Conservation (phyloP, 164 flowering plant species). For the Umbellularia californica region DNA sequence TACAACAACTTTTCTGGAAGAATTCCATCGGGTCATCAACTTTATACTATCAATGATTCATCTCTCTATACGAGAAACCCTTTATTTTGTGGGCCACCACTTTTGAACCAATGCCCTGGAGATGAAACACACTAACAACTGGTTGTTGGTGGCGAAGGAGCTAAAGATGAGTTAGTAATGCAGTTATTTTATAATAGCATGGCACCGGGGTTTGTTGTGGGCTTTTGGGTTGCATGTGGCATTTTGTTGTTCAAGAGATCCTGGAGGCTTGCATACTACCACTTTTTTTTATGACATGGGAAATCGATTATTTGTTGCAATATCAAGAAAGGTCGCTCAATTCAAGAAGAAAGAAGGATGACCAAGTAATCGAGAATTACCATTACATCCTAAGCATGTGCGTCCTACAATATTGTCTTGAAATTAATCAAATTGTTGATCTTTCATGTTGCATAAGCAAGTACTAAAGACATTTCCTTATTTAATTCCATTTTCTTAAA, state of each 20-base stretch:
- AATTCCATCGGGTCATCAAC: not conserved
- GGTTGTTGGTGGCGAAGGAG: not conserved
- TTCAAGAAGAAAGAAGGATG: not conserved
- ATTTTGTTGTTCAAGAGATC: constrained; percentile 5
- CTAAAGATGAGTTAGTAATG: not conserved
- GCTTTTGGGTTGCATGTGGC: constrained; percentile 7
- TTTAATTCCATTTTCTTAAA: too few species aligned
- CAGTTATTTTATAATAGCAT: constrained; percentile 1
- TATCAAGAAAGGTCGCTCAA: not conserved
- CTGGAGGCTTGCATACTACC: constrained; percentile 14
- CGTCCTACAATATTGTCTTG: rapidly evolving
- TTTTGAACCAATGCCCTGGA: not conserved
- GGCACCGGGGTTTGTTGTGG: constrained; percentile 6
- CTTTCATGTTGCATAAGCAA: too few species aligned
- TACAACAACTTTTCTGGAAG: constrained; percentile 5
- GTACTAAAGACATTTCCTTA: too few species aligned
- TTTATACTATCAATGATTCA: not conserved
- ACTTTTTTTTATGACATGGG: not conserved
- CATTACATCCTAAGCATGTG: too few species aligned
- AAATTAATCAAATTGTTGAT: too few species aligned
- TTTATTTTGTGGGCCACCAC: not conserved
- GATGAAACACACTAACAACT: not conserved
- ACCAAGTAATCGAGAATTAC: too few species aligned
- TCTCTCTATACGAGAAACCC: not conserved
- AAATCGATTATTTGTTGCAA: not conserved